phyloP scores from a whole-genome alignment of 2,329 filamentous ascomycete genomes.

The Verticillium albo-atrum region DNA sequence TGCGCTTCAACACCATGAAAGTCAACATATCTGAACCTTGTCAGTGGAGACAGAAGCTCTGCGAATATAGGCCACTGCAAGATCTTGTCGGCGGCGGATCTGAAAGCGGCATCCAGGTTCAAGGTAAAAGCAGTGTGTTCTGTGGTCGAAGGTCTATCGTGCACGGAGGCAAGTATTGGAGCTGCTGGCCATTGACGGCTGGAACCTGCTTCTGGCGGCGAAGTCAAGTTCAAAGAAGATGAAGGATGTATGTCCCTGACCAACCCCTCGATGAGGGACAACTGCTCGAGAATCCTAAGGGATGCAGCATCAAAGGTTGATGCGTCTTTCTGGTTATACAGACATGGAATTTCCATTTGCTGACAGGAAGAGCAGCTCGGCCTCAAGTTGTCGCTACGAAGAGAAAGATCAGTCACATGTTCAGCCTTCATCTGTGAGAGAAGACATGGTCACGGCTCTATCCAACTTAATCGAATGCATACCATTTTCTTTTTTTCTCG shows the following conservation, averaged over 20 bases:
- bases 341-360: background rate
- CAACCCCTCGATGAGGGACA: background rate
- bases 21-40: background rate
- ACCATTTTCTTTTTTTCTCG: background rate
- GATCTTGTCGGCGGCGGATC: background rate
- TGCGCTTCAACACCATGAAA: background rate
- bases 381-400: background rate
- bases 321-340: background rate
- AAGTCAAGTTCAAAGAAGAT: background rate
- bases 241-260: background rate
- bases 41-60: background rate
- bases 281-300: background rate
- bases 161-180: background rate
- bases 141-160: background rate
- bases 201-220: background rate
- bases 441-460: too few relatives aligned
- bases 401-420: background rate
- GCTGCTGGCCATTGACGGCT: background rate
- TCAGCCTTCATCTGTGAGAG: too few relatives aligned
- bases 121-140: background rate
- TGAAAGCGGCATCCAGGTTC: background rate
- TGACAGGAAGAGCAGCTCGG: background rate
- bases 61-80: background rate
- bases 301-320: background rate
- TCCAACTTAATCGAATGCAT: background rate